phyloP scores from a whole-genome alignment of 371 early-diverging fungal species.

The Dentiscutata heterogama region DNA sequence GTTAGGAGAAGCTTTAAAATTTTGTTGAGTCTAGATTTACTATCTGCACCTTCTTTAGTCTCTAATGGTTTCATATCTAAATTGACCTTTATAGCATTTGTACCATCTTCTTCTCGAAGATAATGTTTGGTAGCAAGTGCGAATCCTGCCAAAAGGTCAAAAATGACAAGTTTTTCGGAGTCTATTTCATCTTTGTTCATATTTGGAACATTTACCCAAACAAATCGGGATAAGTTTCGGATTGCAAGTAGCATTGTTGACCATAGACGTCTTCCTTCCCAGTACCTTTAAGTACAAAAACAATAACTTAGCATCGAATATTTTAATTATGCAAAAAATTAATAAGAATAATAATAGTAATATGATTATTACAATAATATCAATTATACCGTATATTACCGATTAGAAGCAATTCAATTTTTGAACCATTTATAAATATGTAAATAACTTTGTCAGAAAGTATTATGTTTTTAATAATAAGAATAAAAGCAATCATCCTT shows the following conservation, averaged over 20 bases:
- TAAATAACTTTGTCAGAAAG: no score
- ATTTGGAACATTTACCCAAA: conserved; percentile 61
- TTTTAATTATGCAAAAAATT: conserved; percentile 55
- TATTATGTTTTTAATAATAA: no score
- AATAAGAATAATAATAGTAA: no score
- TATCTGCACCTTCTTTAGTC: no score
- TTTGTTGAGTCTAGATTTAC: no score
- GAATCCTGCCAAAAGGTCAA: conserved; percentile 77
- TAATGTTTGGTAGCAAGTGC: conserved; percentile 79
- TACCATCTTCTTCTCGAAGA: conserved; percentile 70
- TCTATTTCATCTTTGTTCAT: conserved; percentile 53
- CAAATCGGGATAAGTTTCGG: conserved; percentile 59
- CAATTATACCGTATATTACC: no score
- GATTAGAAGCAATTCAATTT: not conserved
- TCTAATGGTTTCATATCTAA: no score
- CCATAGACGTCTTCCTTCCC: conserved; percentile 85
- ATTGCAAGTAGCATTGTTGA: conserved; percentile 62
- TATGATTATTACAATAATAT: no score
- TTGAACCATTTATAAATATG: not conserved
- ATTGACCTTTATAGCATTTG: conserved; percentile 51
- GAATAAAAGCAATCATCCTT: no score
- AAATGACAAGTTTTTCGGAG: conserved; percentile 67
- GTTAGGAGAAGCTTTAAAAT: no score
- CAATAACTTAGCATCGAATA: no score
- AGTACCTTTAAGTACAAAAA: conserved; percentile 62